phyloP scores from a whole-genome alignment of 75 land plant genomes.

The Pinus taeda region DNA sequence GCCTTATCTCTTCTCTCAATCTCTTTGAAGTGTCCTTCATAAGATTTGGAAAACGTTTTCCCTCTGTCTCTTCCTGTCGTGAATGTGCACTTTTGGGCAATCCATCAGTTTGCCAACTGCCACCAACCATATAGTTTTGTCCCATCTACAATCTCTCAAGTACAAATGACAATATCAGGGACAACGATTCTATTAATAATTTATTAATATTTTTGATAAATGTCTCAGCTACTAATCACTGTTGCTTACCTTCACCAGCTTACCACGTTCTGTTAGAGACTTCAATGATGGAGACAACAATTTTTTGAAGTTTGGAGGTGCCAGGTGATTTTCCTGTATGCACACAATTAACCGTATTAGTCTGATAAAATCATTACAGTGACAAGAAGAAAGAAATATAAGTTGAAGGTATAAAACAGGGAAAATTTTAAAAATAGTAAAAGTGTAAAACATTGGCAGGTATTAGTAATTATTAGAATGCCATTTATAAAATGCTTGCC shows the following conservation, averaged over 20 bases:
- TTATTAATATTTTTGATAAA: not conserved
- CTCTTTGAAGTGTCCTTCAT: not conserved
- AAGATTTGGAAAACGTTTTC: not conserved
- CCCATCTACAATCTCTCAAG: conserved; percentile 3
- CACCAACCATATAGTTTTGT: conserved; percentile 7
- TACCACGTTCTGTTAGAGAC: conserved; percentile 55
- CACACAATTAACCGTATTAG: not conserved
- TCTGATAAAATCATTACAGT: no score
- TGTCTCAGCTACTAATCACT: not conserved
- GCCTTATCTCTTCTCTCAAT: conserved; percentile 24
- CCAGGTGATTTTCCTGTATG: conserved; percentile 64
- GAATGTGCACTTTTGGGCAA: conserved; percentile 2
- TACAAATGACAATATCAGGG: not conserved
- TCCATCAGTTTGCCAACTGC: conserved; percentile 1
- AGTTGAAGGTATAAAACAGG: no score
- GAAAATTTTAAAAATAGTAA: no score
- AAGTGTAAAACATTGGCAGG: no score
- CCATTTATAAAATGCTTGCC: no score
- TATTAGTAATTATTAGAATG: no score
- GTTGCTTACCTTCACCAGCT: conserved; percentile 64
- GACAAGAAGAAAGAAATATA: no score
- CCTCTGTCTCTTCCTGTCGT: not conserved
- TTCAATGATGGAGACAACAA: conserved; percentile 59
- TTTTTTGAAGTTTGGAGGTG: conserved; percentile 57
- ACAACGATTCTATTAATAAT: not conserved